Percentiles rank a stretch among this genome's conserved stretches.
Evolutionary conservation across 495 filamentous ascomycete genomes (phyloP).

Genomic region (Pyronema domesticum): DNA sequence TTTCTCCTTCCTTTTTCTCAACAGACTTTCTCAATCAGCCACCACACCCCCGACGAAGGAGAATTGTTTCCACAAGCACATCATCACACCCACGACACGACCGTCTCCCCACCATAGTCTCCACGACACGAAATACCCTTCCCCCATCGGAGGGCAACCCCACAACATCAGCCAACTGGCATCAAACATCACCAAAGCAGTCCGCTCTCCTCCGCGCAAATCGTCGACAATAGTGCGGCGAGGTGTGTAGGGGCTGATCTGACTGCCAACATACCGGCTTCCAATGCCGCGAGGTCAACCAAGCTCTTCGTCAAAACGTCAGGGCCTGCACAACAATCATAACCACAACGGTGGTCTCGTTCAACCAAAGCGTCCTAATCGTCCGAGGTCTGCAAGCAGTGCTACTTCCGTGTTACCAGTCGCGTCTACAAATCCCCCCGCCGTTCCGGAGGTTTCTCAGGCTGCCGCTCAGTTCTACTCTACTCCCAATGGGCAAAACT

Average conservation of each 20-base stretch:
- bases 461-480: constrained; percentile 8
- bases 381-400: constrained; percentile 16
- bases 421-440: constrained; percentile 1
- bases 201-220: background rate
- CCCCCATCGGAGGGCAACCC: no score
- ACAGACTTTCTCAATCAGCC: background rate
- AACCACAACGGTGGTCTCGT: constrained; percentile 15
- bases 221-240: constrained; percentile 10
- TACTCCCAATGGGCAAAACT: background rate
- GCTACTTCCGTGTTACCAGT: constrained; percentile 4
- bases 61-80: no score
- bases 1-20: background rate
- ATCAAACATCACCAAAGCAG: background rate
- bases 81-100: background rate
- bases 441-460: constrained; percentile 2
- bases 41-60: background rate
- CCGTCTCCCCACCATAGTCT: no score
- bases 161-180: no score
- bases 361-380: constrained; percentile 19
- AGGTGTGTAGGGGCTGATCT: constrained; percentile 23
- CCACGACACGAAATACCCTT: no score
- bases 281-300: constrained; percentile 25
- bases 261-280: constrained; percentile 15
- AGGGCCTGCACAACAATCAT: constrained; percentile 17
- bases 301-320: constrained; percentile 20